Evolutionary conservation across 352 stramenopile species (phyloP), one percentile per base, ranked within the genome.

Genomic region (Phytophthora constricta): DNA sequence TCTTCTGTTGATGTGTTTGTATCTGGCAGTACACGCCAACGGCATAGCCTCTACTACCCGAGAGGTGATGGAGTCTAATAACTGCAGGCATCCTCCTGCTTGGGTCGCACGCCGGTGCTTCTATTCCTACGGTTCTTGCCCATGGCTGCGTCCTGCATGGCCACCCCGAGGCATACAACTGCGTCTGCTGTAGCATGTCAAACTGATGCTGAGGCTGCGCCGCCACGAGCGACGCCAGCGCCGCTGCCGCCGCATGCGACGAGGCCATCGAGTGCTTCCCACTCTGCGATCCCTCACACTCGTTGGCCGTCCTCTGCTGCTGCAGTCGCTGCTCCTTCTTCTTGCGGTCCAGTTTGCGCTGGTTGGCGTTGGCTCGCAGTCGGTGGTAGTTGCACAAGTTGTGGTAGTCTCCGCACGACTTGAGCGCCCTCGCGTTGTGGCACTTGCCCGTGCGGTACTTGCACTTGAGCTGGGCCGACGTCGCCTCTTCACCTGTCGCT

Each of bases 361-460:
- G 86, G 69, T 92, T 94, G 17, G 82, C 86, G 50, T 94, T 92
- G 28, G 86, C 86, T 5, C 84, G 79, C 42, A 92, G 77, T 34
- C 86, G 84, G 62, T 94, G 86, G 65, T 91, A 89, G 65, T 91
- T 91, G 77, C 86, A 94, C 62, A 94, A 59, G 49, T 92, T 94
- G 71, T 92, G 83, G 70, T 92, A 88, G 58, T 91, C 84, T 27
- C 86, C 86, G 37, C 84, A 89, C 20, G 78, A 89, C 70, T 94
- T 94, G 59, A 92, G 77, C 28, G 86, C 86, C 4, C 86, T 79
- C 41, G 65, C 62, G 59, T 94, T 89, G 57, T 75, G 75, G 68
- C 86, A 94, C 58, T 94, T 94, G 23, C 86, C 86, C 14, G 86
- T 92, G n/a, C 83, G 85, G 70, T 92, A 92, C 51, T 92, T 90